These are phyloP conservation scores for Megacollybia marginata DNA, from an alignment of 768 basidiomycete species.

Conservation along the genomic window DNA sequence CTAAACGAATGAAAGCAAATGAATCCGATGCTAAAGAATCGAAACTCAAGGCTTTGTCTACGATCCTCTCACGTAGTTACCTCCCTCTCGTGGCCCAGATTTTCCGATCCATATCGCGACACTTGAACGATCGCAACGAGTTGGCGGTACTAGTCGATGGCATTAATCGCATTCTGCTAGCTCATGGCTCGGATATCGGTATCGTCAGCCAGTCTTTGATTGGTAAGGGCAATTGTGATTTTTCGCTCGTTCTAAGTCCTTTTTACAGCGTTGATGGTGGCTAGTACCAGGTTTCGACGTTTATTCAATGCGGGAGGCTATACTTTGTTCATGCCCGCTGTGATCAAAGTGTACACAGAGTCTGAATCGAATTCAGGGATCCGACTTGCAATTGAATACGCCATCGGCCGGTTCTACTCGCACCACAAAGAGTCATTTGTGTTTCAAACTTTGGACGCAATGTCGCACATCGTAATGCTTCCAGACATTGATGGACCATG, in stretches of 20 bases:
- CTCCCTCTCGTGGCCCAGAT: slow-evolving; percentile 62
- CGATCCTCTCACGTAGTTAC: slow-evolving; percentile 62
- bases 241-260: neutral
- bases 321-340: slow-evolving; percentile 64
- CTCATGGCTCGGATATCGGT: slow-evolving; percentile 68
- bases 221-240: slow-evolving; percentile 34
- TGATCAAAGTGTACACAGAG: slow-evolving; percentile 67
- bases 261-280: slow-evolving; percentile 57
- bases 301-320: slow-evolving; percentile 69
- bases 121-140: slow-evolving; percentile 63
- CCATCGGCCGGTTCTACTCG: slow-evolving; percentile 64
- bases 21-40: slow-evolving; percentile 8
- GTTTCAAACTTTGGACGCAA: slow-evolving; percentile 63
- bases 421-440: slow-evolving; percentile 67
- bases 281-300: slow-evolving; percentile 70
- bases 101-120: slow-evolving; percentile 64
- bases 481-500: slow-evolving; percentile 41
- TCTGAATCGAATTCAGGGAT: slow-evolving; percentile 50
- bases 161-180: slow-evolving; percentile 58
- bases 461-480: slow-evolving; percentile 46
- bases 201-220: slow-evolving; percentile 70
- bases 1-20: slow-evolving; percentile 9
- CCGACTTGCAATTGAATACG: slow-evolving; percentile 62
- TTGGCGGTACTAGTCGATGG: slow-evolving; percentile 62
- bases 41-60: slow-evolving; percentile 38